Conservation (phyloP, 495 filamentous ascomycete genomes). For the Aspergillus olivimuriae region DNA sequence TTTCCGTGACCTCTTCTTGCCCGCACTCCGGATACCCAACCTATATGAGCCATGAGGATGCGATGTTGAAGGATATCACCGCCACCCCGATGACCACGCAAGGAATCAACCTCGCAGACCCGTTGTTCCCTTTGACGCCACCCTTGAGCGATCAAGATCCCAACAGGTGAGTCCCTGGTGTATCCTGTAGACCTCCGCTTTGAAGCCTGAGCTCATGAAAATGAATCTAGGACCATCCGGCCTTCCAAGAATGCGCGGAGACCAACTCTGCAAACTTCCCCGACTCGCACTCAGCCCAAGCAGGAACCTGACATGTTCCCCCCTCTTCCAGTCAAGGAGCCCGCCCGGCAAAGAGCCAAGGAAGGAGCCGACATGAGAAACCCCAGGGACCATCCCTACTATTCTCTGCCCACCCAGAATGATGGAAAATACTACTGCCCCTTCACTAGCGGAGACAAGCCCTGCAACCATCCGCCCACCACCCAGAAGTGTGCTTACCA, state of each 20-base stretch:
- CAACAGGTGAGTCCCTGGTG: slow-evolving; percentile 34
- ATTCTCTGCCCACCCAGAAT: slow-evolving; percentile 59
- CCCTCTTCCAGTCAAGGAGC: slow-evolving; percentile 32
- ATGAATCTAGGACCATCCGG: slow-evolving; percentile 33
- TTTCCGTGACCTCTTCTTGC: slow-evolving; percentile 40
- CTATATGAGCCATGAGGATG: slow-evolving; percentile 35
- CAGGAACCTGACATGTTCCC: slow-evolving; percentile 35
- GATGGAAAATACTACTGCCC: slow-evolving; percentile 91
- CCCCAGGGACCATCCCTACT: slow-evolving; percentile 72
- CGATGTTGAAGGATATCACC: slow-evolving; percentile 33
- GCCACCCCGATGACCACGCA: slow-evolving; percentile 29
- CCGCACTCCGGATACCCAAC: slow-evolving; percentile 37
- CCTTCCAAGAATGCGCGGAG: slow-evolving; percentile 33
- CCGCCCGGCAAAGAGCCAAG: slow-evolving; percentile 39
- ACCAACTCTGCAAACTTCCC: slow-evolving; percentile 25
- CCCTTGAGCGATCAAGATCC: slow-evolving; percentile 40
- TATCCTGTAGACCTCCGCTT: not conserved
- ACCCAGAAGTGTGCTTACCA: slow-evolving; percentile 97
- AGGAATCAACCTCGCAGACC: slow-evolving; percentile 37
- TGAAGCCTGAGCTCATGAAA: slow-evolving; percentile 3
- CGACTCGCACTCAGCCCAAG: slow-evolving; percentile 30
- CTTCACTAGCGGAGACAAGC: slow-evolving; percentile 59
- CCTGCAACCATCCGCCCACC: slow-evolving; percentile 77
- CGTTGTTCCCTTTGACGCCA: slow-evolving; percentile 34
- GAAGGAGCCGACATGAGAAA: slow-evolving; percentile 47